A percentile compares a stretch with the other conserved stretches of the same genome.
Conservation (phyloP, 2,329 filamentous ascomycete genomes). For the Pseudofabraea citricarpa region DNA sequence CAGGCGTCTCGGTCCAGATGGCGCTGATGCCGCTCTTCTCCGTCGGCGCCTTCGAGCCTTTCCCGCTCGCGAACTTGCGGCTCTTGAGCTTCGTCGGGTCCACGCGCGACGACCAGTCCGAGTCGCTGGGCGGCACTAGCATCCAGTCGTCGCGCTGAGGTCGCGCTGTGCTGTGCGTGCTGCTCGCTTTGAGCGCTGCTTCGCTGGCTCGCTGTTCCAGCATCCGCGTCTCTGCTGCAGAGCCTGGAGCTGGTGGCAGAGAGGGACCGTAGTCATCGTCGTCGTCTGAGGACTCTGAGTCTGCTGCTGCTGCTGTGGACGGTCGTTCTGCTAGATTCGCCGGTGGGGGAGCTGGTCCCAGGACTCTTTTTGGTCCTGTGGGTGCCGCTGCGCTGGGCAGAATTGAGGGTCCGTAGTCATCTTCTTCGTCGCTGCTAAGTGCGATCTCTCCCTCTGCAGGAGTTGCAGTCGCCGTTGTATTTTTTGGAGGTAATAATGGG, state of each 20-base stretch:
- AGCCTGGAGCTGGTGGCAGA: constrained; percentile 41
- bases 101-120: constrained; percentile 51
- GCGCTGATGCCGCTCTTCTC: constrained; percentile 24
- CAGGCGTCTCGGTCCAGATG: constrained; percentile 88
- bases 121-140: constrained; percentile 60
- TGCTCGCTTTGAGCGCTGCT: constrained; percentile 25
- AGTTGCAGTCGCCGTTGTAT: too few relatives aligned
- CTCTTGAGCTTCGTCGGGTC: constrained; percentile 81
- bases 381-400: constrained; percentile 5
- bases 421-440: constrained; percentile 38
- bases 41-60: constrained; percentile 43
- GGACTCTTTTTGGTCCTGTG: constrained; percentile 13
- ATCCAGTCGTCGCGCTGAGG: constrained; percentile 80
- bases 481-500: constrained; percentile 28
- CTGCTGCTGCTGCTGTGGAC: constrained; percentile 18
- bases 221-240: constrained; percentile 15
- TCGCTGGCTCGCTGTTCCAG: constrained; percentile 15
- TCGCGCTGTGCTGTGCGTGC: constrained; percentile 30
- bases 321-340: constrained; percentile 35
- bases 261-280: constrained; percentile 57
- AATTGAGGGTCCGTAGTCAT: constrained; percentile 20
- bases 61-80: constrained; percentile 76
- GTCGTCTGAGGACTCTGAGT: constrained; percentile 27
- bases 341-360: constrained; percentile 40
- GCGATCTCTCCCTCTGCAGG: constrained; percentile 44